Percentiles rank a stretch among this genome's conserved stretches.
Conservation (phyloP, 139 green algal species). For the Eudorina sp. region DNA sequence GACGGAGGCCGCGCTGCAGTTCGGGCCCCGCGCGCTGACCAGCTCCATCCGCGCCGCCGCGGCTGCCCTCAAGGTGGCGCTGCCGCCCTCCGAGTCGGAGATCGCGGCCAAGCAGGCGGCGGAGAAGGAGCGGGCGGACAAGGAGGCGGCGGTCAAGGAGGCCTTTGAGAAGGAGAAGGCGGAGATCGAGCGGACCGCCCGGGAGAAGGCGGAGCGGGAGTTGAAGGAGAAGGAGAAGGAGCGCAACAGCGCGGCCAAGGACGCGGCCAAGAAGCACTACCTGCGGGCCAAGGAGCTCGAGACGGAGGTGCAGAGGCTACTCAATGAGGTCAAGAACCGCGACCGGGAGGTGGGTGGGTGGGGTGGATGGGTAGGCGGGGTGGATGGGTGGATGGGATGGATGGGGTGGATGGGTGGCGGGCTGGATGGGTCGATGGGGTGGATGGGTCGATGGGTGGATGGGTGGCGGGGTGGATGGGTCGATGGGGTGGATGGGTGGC, state of each 20-base stretch:
- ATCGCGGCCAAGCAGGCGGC: neutral
- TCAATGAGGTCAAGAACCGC: constrained; percentile 28
- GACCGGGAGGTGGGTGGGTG: neutral
- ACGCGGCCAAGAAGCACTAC: neutral
- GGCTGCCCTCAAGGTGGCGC: neutral
- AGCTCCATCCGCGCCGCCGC: neutral
- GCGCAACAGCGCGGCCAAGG: neutral
- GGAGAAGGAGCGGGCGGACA: neutral
- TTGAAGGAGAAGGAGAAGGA: neutral
- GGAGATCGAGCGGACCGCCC: neutral
- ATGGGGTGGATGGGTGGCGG: no score
- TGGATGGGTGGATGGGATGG: neutral
- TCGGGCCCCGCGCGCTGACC: constrained; percentile 19
- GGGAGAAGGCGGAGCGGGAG: neutral
- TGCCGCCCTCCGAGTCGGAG: neutral
- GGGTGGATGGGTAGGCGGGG: neutral
- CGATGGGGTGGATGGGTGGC: no score
- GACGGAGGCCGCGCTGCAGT: constrained; percentile 1
- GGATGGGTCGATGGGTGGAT: no score
- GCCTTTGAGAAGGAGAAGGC: neutral
- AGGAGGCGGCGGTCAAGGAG: neutral
- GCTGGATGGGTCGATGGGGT: no score
- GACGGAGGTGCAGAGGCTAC: constrained; percentile 46
- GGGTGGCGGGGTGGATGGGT: no score
- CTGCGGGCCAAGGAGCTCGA: constrained; percentile 46